A percentile compares a stretch with the other conserved stretches of the same genome.
phyloP scores from a whole-genome alignment of 1,284 basidiomycete species.

The Ustilago lituana region DNA sequence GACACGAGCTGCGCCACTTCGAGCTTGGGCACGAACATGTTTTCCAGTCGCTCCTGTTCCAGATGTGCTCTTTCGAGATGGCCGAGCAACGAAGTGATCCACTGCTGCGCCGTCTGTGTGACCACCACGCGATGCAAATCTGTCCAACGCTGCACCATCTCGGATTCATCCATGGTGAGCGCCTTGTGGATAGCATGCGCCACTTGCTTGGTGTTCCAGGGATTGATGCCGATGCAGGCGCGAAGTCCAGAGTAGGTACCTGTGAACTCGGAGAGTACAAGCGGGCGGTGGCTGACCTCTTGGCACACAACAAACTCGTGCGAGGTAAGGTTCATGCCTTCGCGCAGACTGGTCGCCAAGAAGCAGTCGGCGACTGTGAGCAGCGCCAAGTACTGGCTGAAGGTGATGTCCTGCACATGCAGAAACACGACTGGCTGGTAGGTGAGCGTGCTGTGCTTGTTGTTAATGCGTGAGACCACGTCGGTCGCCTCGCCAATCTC shows the following conservation, averaged over 20 bases:
- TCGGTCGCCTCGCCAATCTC: constrained; percentile 79
- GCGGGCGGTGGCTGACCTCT: constrained; percentile 73
- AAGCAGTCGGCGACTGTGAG: constrained; percentile 87
- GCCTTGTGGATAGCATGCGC: constrained; percentile 79
- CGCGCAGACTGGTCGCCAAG: constrained; percentile 81
- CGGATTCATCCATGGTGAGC: constrained; percentile 79
- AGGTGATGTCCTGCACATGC: constrained; percentile 85
- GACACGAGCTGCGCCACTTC: constrained; percentile 66
- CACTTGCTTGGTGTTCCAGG: constrained; percentile 68
- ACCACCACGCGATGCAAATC: constrained; percentile 85
- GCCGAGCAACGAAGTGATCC: constrained; percentile 79
- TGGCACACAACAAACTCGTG: constrained; percentile 81
- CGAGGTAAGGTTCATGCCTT: constrained; percentile 85
- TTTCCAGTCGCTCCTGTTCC: constrained; percentile 59
- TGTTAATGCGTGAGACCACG: constrained; percentile 82
- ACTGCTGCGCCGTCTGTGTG: constrained; percentile 86
- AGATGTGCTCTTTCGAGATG: constrained; percentile 63
- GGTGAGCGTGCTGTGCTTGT: constrained; percentile 80
- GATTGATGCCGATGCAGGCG: constrained; percentile 84
- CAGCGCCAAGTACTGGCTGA: constrained; percentile 83
- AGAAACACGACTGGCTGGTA: constrained; percentile 89
- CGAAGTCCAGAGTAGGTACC: constrained; percentile 86
- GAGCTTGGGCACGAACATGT: constrained; percentile 61
- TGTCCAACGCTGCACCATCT: constrained; percentile 80
- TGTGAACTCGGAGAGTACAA: constrained; percentile 80